Percentiles rank a stretch among this genome's conserved stretches.
Conservation (phyloP, 257 asterid genomes). For the Voacanga thouarsii region DNA sequence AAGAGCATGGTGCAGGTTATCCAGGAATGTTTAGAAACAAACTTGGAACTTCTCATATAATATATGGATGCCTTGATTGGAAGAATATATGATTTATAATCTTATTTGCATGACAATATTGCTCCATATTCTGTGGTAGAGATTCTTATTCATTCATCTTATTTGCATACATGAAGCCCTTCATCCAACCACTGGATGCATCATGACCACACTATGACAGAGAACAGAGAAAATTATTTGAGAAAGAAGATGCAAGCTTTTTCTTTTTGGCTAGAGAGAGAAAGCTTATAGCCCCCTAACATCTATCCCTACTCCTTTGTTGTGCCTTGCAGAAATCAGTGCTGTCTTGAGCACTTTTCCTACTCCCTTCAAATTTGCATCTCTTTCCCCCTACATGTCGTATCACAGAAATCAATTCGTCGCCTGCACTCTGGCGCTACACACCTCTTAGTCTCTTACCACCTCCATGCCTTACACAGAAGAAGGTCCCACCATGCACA, state of each 20-base stretch:
- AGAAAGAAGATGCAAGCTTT: too few relatives aligned
- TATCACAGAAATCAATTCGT: slow-evolving; percentile 76
- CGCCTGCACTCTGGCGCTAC: slow-evolving; percentile 81
- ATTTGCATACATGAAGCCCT: too few relatives aligned
- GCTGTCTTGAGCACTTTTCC: slow-evolving; percentile 96
- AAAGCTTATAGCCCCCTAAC: too few relatives aligned
- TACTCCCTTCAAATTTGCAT: slow-evolving; percentile 70
- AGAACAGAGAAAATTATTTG: too few relatives aligned
- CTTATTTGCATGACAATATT: too few relatives aligned
- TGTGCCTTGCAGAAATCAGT: slow-evolving; percentile 96
- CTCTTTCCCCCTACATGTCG: slow-evolving; percentile 98
- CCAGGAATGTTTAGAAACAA: not conserved
- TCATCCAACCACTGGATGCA: too few relatives aligned
- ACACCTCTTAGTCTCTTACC: slow-evolving; percentile 93
- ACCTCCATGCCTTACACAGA: slow-evolving; percentile 90
- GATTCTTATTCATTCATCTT: too few relatives aligned
- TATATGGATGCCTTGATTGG: not conserved
- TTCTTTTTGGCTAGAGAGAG: too few relatives aligned
- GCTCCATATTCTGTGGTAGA: too few relatives aligned
- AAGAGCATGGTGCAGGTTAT: not conserved
- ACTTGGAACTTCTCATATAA: not conserved
- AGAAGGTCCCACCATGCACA: slow-evolving; percentile 91
- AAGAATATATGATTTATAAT: not conserved
- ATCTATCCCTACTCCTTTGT: too few relatives aligned
- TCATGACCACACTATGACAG: too few relatives aligned